Evolutionary conservation across 768 basidiomycete genomes (phyloP).

Genomic region (Pulveroboletus sp.): DNA sequence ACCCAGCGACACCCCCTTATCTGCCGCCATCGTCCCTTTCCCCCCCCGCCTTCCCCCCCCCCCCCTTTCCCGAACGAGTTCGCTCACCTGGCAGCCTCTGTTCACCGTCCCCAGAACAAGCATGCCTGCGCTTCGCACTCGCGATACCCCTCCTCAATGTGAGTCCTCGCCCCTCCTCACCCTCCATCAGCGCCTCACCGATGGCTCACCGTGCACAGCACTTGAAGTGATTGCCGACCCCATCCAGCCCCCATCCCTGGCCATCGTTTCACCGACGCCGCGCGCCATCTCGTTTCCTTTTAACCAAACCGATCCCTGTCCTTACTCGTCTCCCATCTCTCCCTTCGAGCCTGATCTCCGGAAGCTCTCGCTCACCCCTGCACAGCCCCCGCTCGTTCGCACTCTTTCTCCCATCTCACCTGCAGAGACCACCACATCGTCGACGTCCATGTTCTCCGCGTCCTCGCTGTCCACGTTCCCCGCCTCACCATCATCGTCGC

Average conservation of each 20-base stretch:
- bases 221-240: conserved; percentile 74
- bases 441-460: conserved; percentile 38
- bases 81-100: conserved; percentile 32
- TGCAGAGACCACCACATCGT: conserved; percentile 29
- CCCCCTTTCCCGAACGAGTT: conserved; percentile 32
- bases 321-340: conserved; percentile 62
- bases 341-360: conserved; percentile 71
- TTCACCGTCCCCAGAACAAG: conserved; percentile 36
- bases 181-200: background rate
- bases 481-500: conserved; percentile 31
- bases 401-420: conserved; percentile 40
- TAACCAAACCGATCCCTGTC: conserved; percentile 41
- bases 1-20: conserved; percentile 43
- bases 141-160: conserved; percentile 60
- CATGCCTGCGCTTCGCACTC: conserved; percentile 79
- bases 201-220: conserved; percentile 38
- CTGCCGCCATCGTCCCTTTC: conserved; percentile 7
- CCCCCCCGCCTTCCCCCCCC: conserved; percentile 32
- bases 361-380: conserved; percentile 41
- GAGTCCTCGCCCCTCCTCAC: conserved; percentile 19
- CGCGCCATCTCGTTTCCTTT: conserved; percentile 46
- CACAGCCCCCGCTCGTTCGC: conserved; percentile 36
- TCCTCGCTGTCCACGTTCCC: conserved; percentile 32
- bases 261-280: conserved; percentile 58
- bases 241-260: conserved; percentile 47